A percentile compares a stretch with the other conserved stretches of the same genome.
Conservation (phyloP, 1,284 basidiomycete species). For the Phellinidium pouzarii region DNA sequence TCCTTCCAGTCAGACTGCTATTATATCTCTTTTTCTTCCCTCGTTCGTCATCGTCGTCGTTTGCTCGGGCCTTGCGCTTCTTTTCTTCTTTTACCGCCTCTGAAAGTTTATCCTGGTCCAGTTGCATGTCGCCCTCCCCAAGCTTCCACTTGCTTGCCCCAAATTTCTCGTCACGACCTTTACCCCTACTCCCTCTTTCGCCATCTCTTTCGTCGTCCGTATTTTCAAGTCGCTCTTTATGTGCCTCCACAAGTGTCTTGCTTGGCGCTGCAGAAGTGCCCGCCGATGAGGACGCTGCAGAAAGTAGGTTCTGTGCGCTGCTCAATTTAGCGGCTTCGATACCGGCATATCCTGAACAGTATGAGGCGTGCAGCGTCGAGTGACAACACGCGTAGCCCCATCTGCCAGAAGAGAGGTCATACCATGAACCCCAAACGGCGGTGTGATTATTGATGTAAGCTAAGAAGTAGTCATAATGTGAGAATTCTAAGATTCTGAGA, state of each 20-base stretch:
- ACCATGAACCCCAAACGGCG: conserved; percentile 95
- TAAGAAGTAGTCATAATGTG: conserved; percentile 26
- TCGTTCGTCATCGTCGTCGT: conserved; percentile 50
- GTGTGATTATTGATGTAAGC: conserved; percentile 94
- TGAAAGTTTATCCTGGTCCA: conserved; percentile 64
- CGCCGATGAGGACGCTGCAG: conserved; percentile 28
- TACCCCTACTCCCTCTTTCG: conserved; percentile 28
- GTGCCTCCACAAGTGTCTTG: conserved; percentile 23
- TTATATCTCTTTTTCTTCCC: conserved; percentile 53
- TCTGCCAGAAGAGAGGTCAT: conserved; percentile 56
- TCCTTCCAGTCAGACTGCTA: conserved; percentile 33
- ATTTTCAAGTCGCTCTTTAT: conserved; percentile 26
- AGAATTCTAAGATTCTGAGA: conserved; percentile 3
- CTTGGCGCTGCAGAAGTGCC: conserved; percentile 24
- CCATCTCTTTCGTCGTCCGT: conserved; percentile 29
- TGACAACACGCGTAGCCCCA: conserved; percentile 99
- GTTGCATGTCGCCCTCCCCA: conserved; percentile 67
- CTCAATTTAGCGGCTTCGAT: conserved; percentile 74
- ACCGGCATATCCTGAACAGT: conserved; percentile 88
- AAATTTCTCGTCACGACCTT: conserved; percentile 47
- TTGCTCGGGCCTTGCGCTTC: conserved; percentile 62
- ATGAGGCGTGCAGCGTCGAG: conserved; percentile 79
- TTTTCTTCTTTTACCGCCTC: conserved; percentile 73
- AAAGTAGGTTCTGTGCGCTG: conserved; percentile 61
- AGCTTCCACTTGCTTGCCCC: conserved; percentile 52